Percentiles rank a stretch among this genome's conserved stretches.
Evolutionary conservation across 805 yeast species (phyloP).

Genomic region (Sungouiozyma intestinalis): DNA sequence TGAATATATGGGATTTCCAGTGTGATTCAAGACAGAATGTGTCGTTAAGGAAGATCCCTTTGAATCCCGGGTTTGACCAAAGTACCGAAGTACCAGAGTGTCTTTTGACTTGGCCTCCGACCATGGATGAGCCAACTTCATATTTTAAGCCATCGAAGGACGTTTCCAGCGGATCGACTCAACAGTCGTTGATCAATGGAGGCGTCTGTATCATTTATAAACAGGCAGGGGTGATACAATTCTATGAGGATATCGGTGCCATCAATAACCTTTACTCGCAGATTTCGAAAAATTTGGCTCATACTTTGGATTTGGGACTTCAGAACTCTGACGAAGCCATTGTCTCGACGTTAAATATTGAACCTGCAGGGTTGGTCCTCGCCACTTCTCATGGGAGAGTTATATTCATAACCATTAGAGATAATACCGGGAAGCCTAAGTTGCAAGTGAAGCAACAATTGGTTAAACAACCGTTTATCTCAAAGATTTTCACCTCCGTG

Average conservation of each 20-base stretch:
- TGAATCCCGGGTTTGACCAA: slow-evolving; percentile 18
- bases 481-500: slow-evolving; percentile 15
- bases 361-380: slow-evolving; percentile 63
- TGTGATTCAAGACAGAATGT: slow-evolving; percentile 49
- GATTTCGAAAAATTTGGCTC: slow-evolving; percentile 21
- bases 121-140: slow-evolving; percentile 13
- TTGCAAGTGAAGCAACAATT: slow-evolving; percentile 19
- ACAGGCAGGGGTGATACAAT: slow-evolving; percentile 46
- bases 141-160: not conserved
- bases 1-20: slow-evolving; percentile 60
- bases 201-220: slow-evolving; percentile 63
- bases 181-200: slow-evolving; percentile 29
- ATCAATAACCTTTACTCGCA: slow-evolving; percentile 22
- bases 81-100: slow-evolving; percentile 16
- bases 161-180: not conserved
- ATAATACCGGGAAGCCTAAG: slow-evolving; percentile 53
- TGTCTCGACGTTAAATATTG: slow-evolving; percentile 46
- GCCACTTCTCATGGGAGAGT: slow-evolving; percentile 65
- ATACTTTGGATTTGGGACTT: slow-evolving; percentile 15
- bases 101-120: slow-evolving; percentile 24
- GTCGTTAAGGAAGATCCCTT: slow-evolving; percentile 17
- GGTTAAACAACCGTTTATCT: slow-evolving; percentile 26
- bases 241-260: slow-evolving; percentile 60
- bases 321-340: slow-evolving; percentile 38
- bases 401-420: slow-evolving; percentile 51